A percentile compares a stretch with the other conserved stretches of the same genome.
These are phyloP conservation scores for Ehretia macrophylla DNA, from an alignment of 257 asterid genomes.

Conservation along the genomic window DNA sequence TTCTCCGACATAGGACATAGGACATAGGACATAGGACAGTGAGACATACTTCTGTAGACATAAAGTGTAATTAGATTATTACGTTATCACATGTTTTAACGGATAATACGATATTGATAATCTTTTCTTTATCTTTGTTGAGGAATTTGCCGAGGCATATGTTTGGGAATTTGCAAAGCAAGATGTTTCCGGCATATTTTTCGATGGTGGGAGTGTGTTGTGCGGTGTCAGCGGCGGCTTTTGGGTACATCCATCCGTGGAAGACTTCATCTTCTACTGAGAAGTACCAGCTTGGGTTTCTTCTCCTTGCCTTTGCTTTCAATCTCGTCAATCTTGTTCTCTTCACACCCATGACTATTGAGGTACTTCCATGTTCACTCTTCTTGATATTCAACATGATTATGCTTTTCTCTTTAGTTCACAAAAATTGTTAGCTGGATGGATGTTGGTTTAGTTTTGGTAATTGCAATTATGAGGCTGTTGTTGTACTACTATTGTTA, in stretches of 20 bases:
- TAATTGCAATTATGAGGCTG: neutral
- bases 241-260: conserved; percentile 95
- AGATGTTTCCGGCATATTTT: conserved; percentile 99
- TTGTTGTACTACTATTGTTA: neutral
- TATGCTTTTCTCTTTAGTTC: neutral
- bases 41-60: too few relatives aligned
- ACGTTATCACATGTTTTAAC: too few relatives aligned
- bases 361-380: conserved; percentile 40
- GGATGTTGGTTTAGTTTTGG: neutral
- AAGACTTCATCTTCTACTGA: conserved; percentile 62
- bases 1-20: too few relatives aligned
- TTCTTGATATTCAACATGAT: neutral
- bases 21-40: too few relatives aligned
- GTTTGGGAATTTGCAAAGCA: conserved; percentile 90
- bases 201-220: conserved; percentile 95
- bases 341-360: conserved; percentile 94
- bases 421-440: too few relatives aligned
- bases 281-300: conserved; percentile 85
- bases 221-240: conserved; percentile 72
- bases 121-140: neutral
- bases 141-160: conserved; percentile 97
- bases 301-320: conserved; percentile 80
- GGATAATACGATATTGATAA: neutral
- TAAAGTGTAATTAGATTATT: too few relatives aligned
- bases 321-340: conserved; percentile 83